phyloP scores from a whole-genome alignment of 2,329 filamentous ascomycete genomes.

The Pseudogymnoascus sp. region DNA sequence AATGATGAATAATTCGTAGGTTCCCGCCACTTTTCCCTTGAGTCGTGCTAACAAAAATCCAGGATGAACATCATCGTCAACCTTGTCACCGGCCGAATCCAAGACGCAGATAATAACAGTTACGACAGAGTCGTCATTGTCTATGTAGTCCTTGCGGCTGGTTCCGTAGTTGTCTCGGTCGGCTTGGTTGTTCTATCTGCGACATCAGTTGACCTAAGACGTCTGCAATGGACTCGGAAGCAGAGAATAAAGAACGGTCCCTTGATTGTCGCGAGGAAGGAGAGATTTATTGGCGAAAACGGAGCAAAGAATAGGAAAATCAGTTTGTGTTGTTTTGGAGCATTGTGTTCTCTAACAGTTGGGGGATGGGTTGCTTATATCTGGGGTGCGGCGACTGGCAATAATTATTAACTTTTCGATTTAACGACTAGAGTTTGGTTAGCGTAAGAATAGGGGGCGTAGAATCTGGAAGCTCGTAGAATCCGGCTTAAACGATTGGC shows the following conservation, averaged over 20 bases:
- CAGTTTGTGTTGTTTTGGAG: conserved; percentile 36
- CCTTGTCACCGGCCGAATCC: conserved; percentile 48
- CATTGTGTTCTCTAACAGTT: conserved; percentile 38
- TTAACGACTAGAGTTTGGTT: neutral
- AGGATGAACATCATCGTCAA: conserved; percentile 53
- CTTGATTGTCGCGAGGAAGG: conserved; percentile 35
- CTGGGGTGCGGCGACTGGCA: conserved; percentile 49
- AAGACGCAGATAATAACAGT: conserved; percentile 48
- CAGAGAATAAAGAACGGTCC: conserved; percentile 39
- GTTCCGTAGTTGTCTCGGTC: conserved; percentile 38
- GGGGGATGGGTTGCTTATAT: conserved; percentile 51
- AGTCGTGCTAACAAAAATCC: neutral
- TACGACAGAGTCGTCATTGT: conserved; percentile 48
- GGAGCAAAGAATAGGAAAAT: conserved; percentile 34
- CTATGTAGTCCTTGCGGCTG: conserved; percentile 45
- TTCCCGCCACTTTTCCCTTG: neutral
- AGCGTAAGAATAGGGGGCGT: neutral
- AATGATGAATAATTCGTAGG: conserved; percentile 49
- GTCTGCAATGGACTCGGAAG: conserved; percentile 51
- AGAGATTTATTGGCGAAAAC: conserved; percentile 33
- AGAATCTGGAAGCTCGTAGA: no score
- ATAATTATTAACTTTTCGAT: conserved; percentile 29
- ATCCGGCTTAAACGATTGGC: no score
- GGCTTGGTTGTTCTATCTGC: conserved; percentile 34
- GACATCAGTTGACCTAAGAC: conserved; percentile 35